Evolutionary conservation across 2,329 filamentous ascomycete genomes (phyloP).

Genomic region (Epichloe gansuensis): DNA sequence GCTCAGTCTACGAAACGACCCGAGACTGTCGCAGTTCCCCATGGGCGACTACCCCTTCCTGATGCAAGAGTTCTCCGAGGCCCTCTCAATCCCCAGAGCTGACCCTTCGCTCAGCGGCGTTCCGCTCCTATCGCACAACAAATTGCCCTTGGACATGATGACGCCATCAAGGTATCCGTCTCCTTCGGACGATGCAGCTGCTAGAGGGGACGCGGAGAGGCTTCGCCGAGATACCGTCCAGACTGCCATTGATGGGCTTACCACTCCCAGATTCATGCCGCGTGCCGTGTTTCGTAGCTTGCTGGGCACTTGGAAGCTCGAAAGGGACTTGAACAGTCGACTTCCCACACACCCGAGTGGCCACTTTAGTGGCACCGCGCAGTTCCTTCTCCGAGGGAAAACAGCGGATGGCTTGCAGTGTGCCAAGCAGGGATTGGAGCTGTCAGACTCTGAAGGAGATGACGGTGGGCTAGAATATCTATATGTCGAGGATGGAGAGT

Average conservation of each 20-base stretch:
- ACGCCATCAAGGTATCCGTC: slow-evolving; percentile 42
- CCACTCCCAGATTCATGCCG: slow-evolving; percentile 40
- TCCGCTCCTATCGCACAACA: slow-evolving; percentile 25
- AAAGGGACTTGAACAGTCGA: slow-evolving; percentile 40
- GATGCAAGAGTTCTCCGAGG: slow-evolving; percentile 55
- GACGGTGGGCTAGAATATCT: slow-evolving; percentile 46
- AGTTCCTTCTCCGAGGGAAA: slow-evolving; percentile 48
- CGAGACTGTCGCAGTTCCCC: slow-evolving; percentile 55
- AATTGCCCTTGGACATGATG: slow-evolving; percentile 37
- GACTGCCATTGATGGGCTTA: slow-evolving; percentile 28
- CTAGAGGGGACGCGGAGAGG: slow-evolving; percentile 23
- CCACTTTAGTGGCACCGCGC: slow-evolving; percentile 49
- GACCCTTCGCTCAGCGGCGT: slow-evolving; percentile 16
- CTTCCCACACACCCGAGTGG: slow-evolving; percentile 49
- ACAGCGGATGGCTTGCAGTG: slow-evolving; percentile 39
- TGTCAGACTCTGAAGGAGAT: slow-evolving; percentile 8
- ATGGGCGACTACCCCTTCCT: slow-evolving; percentile 72
- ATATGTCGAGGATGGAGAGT: slow-evolving; percentile 55
- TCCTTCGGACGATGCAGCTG: slow-evolving; percentile 23
- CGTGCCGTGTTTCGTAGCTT: slow-evolving; percentile 57
- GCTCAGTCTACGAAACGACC: slow-evolving; percentile 37
- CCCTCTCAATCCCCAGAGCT: slow-evolving; percentile 37
- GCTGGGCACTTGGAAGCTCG: slow-evolving; percentile 55
- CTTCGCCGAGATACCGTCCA: slow-evolving; percentile 34
- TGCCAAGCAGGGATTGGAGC: slow-evolving; percentile 8